Base-by-base conservation (phyloP, 345 rosid species). In the Ricinus communis region DNA sequence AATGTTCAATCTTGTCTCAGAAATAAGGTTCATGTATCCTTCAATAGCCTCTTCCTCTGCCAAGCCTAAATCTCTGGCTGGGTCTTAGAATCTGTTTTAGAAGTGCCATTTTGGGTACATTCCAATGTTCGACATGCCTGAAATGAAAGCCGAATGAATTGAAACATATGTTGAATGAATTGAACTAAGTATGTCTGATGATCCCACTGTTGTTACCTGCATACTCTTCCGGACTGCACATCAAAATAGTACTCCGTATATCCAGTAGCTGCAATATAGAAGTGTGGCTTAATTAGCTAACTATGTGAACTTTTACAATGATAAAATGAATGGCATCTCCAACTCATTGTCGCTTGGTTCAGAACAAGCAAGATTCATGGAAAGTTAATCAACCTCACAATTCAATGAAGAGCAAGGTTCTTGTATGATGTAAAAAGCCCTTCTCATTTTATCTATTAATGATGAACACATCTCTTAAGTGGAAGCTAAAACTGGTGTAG, bases 41-140 rank as follows among this genome's bases (percentile, higher is more conserved):
- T 57, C 62, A 57, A 27, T n/a, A n/a, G n/a, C n/a, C n/a, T n/a
- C n/a, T n/a, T n/a, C n/a, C n/a, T 74, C 79, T 73, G 19, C 74
- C 59, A 30, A 58, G 59, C 86, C 82, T 65, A 31, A 74, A 68
- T 57, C 88, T 81, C 54, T 82, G 81, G 76, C 93, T 87, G 19
- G 97, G 97, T 82, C 72, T 86, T 38, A 90, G 79, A 57, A 90
- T 82, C 76, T 92, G 96, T 83, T 85, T 90, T 69, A 92, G 78
- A 28, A 92, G 70, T 76, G 89, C 87, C 91, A 86, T 88, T 85
- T 92, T 90, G 61, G 97, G 97, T 30, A 90, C 97, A 65, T 91
- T 91, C 97, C 97, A 91, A 79, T 91, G 90, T 85, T 91, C 97
- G 71, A 87, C 88, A 33, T 89, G 98, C 85, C 97, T 90, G 85